Base-by-base conservation (phyloP, 164 flowering plant genomes). In the Magnolia sinica region DNA sequence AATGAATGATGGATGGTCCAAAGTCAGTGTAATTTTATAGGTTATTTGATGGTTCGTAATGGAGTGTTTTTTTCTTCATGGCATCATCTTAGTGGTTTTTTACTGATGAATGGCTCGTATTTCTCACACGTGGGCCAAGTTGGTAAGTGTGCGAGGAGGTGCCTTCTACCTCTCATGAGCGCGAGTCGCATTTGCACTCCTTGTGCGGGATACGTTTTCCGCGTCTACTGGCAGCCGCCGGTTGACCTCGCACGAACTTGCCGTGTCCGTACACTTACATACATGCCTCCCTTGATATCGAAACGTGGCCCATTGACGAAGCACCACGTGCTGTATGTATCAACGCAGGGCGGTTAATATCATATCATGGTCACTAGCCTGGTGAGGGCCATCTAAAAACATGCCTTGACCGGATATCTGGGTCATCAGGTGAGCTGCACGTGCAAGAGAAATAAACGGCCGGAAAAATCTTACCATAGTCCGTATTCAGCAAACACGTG, bases 211-310 rank as follows among this genome's bases (percentile, higher is more conserved):
- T 49, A 20, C 58, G 59, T 49, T 74, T 50, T 74, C 76, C 76
- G 71, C 71, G 76, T 74, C 71, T 20, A 74, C 71, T 11, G 76
- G 37, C 71, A 9, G 29, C 63, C 45, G 71, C 69, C 76, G 70
- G 76, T 74, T 66, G 70, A 37, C 45, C 61, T 16, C 9, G 49
- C 74, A 31, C n/a, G 70, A 37, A 49, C 20, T 4, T 49, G 74
- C 74, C 74, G 71, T 29, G 71, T 68, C 45, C 49, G 24, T n/a
- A 70, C 50, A 31, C 61, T 16, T 55, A 9, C 61, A 16, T 2
- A 11, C 61, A 55, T 2, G 16, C 10, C 61, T 55, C 19, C 61
- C 2, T 16, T 16, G 19, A 5, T 37, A 37, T 55, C 1, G 61
- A 9, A 10, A 11, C 18, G 61, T 55, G 61, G 13, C 61, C 61